Evolutionary conservation across 2,329 filamentous ascomycete genomes (phyloP).

Genomic region (Podosphaera aphanis): DNA sequence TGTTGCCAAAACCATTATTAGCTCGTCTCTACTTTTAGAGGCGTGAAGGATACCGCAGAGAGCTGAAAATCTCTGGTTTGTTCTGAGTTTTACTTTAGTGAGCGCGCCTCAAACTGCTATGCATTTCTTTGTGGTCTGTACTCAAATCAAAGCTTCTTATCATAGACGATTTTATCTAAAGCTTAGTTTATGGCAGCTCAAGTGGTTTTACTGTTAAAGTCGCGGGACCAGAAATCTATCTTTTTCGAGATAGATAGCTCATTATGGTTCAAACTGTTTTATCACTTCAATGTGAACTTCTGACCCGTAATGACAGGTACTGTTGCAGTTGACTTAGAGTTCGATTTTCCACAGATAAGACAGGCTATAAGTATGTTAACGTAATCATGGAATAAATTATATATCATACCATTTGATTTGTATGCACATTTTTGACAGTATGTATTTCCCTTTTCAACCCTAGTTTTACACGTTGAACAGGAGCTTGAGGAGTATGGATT

Average conservation of each 20-base stretch:
- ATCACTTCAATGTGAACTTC: conserved; percentile 36
- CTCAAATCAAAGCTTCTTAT: too few species aligned
- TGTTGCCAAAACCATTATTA: too few species aligned
- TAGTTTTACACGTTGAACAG: conserved; percentile 37
- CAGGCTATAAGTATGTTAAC: conserved; percentile 22
- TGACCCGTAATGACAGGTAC: conserved; percentile 33
- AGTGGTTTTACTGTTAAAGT: too few species aligned
- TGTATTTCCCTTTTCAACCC: conserved; percentile 35
- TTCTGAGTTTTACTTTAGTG: too few species aligned
- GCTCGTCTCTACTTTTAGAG: too few species aligned
- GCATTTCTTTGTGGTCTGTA: too few species aligned
- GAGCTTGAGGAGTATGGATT: conserved; percentile 41
- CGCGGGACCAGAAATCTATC: neutral
- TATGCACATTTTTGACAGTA: conserved; percentile 41
- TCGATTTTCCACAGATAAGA: conserved; percentile 38
- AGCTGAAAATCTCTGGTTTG: too few species aligned
- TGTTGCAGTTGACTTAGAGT: conserved; percentile 24
- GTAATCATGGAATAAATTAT: neutral
- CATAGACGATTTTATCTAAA: too few species aligned
- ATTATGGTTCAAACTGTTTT: neutral
- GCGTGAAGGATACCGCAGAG: too few species aligned
- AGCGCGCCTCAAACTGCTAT: too few species aligned
- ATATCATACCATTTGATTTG: conserved; percentile 29
- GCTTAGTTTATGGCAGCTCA: too few species aligned
- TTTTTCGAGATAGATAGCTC: neutral